Conservation (phyloP, 129 eudicot species). For the Saposhnikovia divaricata region DNA sequence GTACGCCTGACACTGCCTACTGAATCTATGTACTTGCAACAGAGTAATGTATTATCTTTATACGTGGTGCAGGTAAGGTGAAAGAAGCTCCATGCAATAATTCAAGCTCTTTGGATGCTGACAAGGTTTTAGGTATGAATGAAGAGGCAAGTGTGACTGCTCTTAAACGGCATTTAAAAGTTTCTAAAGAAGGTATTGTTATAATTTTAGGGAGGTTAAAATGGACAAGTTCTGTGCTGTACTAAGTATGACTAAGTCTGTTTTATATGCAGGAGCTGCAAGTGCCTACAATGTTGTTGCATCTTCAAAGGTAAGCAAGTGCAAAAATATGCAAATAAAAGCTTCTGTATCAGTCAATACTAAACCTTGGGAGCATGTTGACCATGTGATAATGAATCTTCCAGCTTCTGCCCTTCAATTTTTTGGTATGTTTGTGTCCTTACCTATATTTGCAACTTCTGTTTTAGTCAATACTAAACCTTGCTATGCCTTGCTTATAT, state of each 20-base stretch:
- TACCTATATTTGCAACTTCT: neutral
- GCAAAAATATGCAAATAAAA: slow-evolving; percentile 47
- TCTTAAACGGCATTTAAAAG: slow-evolving; percentile 32
- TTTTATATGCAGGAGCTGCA: slow-evolving; percentile 29
- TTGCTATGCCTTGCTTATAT: neutral
- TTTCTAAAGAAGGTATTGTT: slow-evolving; percentile 41
- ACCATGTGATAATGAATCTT: slow-evolving; percentile 90
- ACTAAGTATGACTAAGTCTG: neutral
- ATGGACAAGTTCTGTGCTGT: neutral
- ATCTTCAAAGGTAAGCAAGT: slow-evolving; percentile 38
- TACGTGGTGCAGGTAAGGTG: slow-evolving; percentile 11
- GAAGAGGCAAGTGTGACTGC: slow-evolving; percentile 20
- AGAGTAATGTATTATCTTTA: slow-evolving; percentile 6
- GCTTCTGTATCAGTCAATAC: slow-evolving; percentile 32
- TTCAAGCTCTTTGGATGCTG: slow-evolving; percentile 14
- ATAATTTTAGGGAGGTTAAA: neutral
- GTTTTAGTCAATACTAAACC: neutral
- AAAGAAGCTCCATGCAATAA: slow-evolving; percentile 22
- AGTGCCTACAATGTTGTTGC: slow-evolving; percentile 20
- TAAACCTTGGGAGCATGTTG: slow-evolving; percentile 92
- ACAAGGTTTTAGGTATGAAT: slow-evolving; percentile 13
- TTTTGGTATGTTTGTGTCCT: slow-evolving; percentile 43
- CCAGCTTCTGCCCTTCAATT: slow-evolving; percentile 99
- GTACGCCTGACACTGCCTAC: slow-evolving; percentile 10
- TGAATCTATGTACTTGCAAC: neutral